These are phyloP conservation scores for Limtongia smithiae DNA, from an alignment of 805 yeast species.

Conservation along the genomic window DNA sequence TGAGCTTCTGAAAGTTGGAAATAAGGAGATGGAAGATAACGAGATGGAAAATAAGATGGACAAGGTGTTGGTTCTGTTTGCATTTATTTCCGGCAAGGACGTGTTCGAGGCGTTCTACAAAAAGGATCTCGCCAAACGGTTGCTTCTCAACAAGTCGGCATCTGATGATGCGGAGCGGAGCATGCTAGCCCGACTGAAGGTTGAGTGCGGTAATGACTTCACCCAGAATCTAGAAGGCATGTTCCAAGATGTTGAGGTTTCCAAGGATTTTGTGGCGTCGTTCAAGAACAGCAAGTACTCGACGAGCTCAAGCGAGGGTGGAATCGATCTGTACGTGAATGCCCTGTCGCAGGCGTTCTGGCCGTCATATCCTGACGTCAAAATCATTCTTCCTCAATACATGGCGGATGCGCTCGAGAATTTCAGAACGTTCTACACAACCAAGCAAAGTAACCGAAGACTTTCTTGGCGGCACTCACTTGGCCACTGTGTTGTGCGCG, in stretches of 20 bases:
- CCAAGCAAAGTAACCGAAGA: conserved; percentile 29
- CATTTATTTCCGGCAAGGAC: conserved; percentile 76
- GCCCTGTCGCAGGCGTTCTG: conserved; percentile 36
- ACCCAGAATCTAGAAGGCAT: conserved; percentile 79
- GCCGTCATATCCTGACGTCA: conserved; percentile 35
- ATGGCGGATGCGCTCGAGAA: conserved; percentile 28
- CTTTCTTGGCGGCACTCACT: conserved; percentile 35
- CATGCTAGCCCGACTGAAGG: conserved; percentile 62
- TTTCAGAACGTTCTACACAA: conserved; percentile 31
- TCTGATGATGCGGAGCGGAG: conserved; percentile 64
- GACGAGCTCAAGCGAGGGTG: conserved; percentile 30
- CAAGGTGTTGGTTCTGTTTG: conserved; percentile 58
- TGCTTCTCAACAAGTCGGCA: conserved; percentile 48
- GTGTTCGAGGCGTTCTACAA: conserved; percentile 80
- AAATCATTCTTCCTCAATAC: conserved; percentile 31
- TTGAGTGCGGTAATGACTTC: conserved; percentile 75
- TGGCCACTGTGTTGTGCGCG: conserved; percentile 35
- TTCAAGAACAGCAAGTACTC: conserved; percentile 24
- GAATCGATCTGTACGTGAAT: conserved; percentile 29
- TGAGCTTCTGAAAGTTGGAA: conserved; percentile 32
- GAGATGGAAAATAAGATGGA: conserved; percentile 48
- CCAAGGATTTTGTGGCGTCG: conserved; percentile 45
- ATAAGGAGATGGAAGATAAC: conserved; percentile 41
- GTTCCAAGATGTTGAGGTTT: conserved; percentile 72
- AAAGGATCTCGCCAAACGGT: conserved; percentile 78